Percentiles rank a stretch among this genome's conserved stretches.
Conservation (phyloP, 768 basidiomycete genomes). For the Infundibulicybe gibba region DNA sequence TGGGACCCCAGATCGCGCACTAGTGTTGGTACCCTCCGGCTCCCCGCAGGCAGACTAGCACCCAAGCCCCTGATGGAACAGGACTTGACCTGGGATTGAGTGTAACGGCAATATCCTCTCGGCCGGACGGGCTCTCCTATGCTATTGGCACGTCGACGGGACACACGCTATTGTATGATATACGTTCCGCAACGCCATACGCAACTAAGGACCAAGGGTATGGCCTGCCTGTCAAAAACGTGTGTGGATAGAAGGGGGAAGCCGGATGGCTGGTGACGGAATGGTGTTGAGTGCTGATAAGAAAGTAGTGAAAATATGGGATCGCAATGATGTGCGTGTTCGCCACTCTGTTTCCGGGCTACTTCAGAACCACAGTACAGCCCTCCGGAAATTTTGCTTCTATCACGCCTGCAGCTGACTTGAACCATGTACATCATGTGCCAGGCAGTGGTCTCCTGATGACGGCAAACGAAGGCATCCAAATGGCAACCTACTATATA, state of each 20-base stretch:
- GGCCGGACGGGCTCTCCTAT: constrained; percentile 87
- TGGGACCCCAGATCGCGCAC: constrained; percentile 92
- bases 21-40: constrained; percentile 61
- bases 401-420: constrained; percentile 84
- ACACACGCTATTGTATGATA: constrained; percentile 91
- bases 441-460: constrained; percentile 87
- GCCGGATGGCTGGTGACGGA: constrained; percentile 79
- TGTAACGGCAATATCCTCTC: constrained; percentile 83
- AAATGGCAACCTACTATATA: constrained; percentile 92
- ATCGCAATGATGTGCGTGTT: constrained; percentile 67
- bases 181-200: constrained; percentile 79
- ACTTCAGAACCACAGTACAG: constrained; percentile 20
- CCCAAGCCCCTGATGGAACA: constrained; percentile 27
- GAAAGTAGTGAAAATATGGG: constrained; percentile 98
- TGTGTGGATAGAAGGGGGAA: constrained; percentile 86
- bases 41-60: constrained; percentile 54
- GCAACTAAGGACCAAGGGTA: constrained; percentile 97
- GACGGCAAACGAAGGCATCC: constrained; percentile 95
- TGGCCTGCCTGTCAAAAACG: constrained; percentile 80
- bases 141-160: constrained; percentile 95
- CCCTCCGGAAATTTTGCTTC: constrained; percentile 86
- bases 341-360: neutral
- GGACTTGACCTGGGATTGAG: constrained; percentile 36
- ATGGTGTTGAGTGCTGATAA: constrained; percentile 91
- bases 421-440: constrained; percentile 89